Percentiles rank a stretch among this genome's conserved stretches.
Evolutionary conservation across 2,329 filamentous ascomycete species (phyloP).

Genomic region (Aspergillus neoniger): DNA sequence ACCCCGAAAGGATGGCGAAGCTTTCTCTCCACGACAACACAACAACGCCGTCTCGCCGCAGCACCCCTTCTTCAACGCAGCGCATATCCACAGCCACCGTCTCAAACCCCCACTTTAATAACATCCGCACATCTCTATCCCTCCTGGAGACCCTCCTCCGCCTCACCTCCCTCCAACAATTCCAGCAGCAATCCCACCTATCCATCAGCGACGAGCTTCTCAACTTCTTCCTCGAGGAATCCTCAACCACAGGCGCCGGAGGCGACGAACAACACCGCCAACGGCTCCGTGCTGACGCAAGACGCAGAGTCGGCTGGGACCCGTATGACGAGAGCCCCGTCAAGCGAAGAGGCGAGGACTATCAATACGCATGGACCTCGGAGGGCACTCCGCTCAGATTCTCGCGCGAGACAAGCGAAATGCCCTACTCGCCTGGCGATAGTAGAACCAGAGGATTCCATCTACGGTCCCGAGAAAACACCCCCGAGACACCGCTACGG

Average conservation of each 20-base stretch:
- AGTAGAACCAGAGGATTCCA: slow-evolving; percentile 26
- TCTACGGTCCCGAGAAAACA: slow-evolving; percentile 36
- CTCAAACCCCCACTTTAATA: slow-evolving; percentile 52
- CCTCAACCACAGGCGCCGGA: slow-evolving; percentile 66
- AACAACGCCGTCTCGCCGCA: slow-evolving; percentile 26
- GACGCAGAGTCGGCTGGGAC: slow-evolving; percentile 67
- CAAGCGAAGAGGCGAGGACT: slow-evolving; percentile 67
- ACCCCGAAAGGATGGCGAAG: slow-evolving; percentile 50
- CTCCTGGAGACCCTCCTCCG: slow-evolving; percentile 87
- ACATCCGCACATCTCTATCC: slow-evolving; percentile 69
- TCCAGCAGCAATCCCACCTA: slow-evolving; percentile 86
- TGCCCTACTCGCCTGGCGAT: slow-evolving; percentile 32
- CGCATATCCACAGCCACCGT: slow-evolving; percentile 31
- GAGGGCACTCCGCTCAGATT: slow-evolving; percentile 30
- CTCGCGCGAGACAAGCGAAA: slow-evolving; percentile 24
- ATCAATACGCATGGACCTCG: slow-evolving; percentile 51
- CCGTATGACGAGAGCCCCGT: slow-evolving; percentile 71
- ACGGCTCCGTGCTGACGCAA: slow-evolving; percentile 60
- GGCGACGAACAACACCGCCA: slow-evolving; percentile 63
- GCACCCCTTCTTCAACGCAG: slow-evolving; percentile 26
- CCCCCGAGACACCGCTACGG: slow-evolving; percentile 32
- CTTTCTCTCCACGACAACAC: slow-evolving; percentile 43
- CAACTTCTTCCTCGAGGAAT: slow-evolving; percentile 79
- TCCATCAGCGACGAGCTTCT: slow-evolving; percentile 86
- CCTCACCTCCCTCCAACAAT: slow-evolving; percentile 83